Evolutionary conservation across 2,329 filamentous ascomycete genomes (phyloP), one percentile per base, ranked within the genome.

Genomic region (Mycosphaerella sp.): DNA sequence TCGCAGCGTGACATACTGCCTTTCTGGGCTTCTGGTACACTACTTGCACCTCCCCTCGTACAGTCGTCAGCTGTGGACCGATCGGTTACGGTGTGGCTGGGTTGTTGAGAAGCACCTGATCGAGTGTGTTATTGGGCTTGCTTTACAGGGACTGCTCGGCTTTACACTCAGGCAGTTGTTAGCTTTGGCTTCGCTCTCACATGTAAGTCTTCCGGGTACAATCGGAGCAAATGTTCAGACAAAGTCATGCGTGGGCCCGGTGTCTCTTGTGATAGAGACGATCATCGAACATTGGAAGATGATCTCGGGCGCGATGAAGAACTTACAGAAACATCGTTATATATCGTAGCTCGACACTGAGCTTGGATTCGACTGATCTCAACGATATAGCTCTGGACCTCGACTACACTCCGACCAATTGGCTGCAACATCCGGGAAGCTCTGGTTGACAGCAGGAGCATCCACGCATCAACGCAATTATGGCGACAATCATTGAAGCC

Each of bases 401-500:
- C 21, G 21, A 25, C 21, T 1, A 25, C 21, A 25, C 21, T 25
- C 21, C 21, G 21, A 25, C 21, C 21, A 25, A 25, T 25, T 25
- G 21, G 21, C 21, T 4, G 21, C 21, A 6, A 25, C 21, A 25
- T 25, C 21, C 21, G 21, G 21, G 21, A 25, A 5, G 21, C 21
- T 25, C 21, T 25, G 4, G 21, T 25, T 4, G 21, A 25, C 21
- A 4, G 21, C 21, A 25, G 21, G 21, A 25, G 21, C 21, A 25
- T 13, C 21, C 18, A 25, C 34, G 12, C 39, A 42, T 14, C 34
- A 25, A 25, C 25, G 28, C 41, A 40, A 53, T 37, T 40, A 66
- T 65, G 64, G 60, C 57, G 56, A 66, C 70, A 37, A 66, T 68
- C 28, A 62, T 73, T 53, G 71, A 73, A 59, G 70, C 70, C 52